Base-by-base conservation (phyloP, 1,284 basidiomycete species). In the Malassezia cuniculi region DNA sequence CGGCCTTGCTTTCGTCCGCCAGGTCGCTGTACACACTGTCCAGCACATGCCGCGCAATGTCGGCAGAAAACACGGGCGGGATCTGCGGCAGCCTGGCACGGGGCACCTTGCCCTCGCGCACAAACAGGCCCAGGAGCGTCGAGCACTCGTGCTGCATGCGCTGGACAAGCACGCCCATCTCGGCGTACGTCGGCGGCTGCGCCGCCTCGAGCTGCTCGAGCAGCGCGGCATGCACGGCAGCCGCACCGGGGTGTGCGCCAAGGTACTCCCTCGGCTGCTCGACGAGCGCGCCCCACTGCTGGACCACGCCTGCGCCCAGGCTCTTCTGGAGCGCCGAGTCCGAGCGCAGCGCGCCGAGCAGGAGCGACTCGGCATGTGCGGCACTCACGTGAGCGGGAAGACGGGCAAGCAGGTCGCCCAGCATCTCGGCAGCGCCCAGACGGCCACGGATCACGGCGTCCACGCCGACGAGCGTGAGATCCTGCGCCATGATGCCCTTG, bases 401-500 rank as follows among this genome's bases (percentile, higher is more conserved):
- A 38, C 72, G 73, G 4, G 76, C 71, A 30, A 85, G 74, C 6
- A 86, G 66, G 51, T 74, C 71, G 1, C 87, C 84, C 9, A 97
- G 68, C 0, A 86, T 85, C 10, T 76, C 78, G 1, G 85, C 81
- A 2, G 81, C 77, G 4, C 82, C 79, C 4, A 95, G 70, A 26
- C 93, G 75, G 12, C 85, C 85, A 49, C 82, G 78, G 41, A 93
- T 71, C 20, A 87, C 78, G 1, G 78, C 72, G 57, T 94, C 89
- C 11, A 77, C 71, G 6, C 81, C 74, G 18, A 97, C 74, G 15
- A 99, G 73, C 0, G 83, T 78, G 37, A 90, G 71, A 64, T 99
- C 93, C 61, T 95, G 89, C 0, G 78, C 75, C 32, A 95, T 74
- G 78, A 97, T 89, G 43, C 82, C 83, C 72, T 87, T 95, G 72